Evolutionary conservation across 768 basidiomycete species (phyloP).

Genomic region (Lepiota venenata): DNA sequence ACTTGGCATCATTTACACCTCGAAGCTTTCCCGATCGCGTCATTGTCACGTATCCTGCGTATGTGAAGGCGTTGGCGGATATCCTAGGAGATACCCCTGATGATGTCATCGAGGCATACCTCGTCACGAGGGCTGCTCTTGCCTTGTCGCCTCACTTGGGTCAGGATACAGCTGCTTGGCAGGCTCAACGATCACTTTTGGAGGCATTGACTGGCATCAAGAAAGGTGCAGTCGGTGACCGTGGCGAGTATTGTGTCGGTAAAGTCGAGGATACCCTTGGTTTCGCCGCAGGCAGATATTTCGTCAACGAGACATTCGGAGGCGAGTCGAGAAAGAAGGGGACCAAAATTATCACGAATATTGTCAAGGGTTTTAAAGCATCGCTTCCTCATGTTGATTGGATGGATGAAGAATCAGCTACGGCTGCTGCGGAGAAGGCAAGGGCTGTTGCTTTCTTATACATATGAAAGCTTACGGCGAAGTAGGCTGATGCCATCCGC

Average conservation of each 20-base stretch:
- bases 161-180: conserved; percentile 72
- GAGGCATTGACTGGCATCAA: conserved; percentile 82
- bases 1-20: conserved; percentile 82
- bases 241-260: conserved; percentile 79
- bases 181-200: conserved; percentile 63
- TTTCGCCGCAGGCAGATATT: conserved; percentile 88
- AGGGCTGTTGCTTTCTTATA: conserved; percentile 1
- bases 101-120: conserved; percentile 82
- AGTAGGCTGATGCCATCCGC: conserved; percentile 72
- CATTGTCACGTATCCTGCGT: conserved; percentile 81
- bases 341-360: conserved; percentile 72
- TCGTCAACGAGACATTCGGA: conserved; percentile 80
- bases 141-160: conserved; percentile 70
- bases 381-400: conserved; percentile 76
- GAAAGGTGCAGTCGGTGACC: conserved; percentile 79
- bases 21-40: conserved; percentile 72
- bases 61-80: conserved; percentile 59
- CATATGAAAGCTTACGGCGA: conserved; percentile 10
- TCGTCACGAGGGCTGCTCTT: conserved; percentile 74
- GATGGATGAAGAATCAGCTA: conserved; percentile 87
- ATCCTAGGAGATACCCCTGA: conserved; percentile 67
- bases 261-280: conserved; percentile 74
- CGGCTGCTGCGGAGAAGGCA: conserved; percentile 84
- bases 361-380: conserved; percentile 78
- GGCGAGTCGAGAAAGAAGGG: conserved; percentile 78